Conservation (phyloP, 73 alveolate genomes). For the Tetrahymena elliotti region DNA sequence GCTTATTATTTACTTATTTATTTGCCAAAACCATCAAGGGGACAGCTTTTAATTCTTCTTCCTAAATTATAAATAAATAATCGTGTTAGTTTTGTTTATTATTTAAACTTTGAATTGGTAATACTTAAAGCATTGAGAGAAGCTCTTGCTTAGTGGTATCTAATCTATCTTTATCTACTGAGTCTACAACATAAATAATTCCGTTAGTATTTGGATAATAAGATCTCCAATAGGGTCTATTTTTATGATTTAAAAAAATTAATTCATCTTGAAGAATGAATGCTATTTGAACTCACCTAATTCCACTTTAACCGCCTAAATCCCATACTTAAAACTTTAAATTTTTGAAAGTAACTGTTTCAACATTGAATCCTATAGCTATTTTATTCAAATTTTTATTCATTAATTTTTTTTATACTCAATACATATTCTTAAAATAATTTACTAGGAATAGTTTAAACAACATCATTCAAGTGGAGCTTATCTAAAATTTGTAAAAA, state of each 20-base stretch:
- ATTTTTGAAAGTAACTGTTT: slow-evolving; percentile 67
- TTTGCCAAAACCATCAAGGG: slow-evolving; percentile 87
- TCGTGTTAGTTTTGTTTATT: neutral
- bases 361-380: slow-evolving; percentile 80
- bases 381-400: neutral
- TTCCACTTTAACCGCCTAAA: slow-evolving; percentile 72
- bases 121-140: neutral
- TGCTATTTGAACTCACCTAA: slow-evolving; percentile 22
- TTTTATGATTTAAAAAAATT: neutral
- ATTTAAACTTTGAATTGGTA: neutral
- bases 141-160: slow-evolving; percentile 83
- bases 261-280: neutral
- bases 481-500: slow-evolving; percentile 25
- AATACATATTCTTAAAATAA: neutral
- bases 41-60: slow-evolving; percentile 87
- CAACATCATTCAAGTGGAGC: slow-evolving; percentile 52
- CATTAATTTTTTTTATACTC: neutral
- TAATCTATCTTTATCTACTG: slow-evolving; percentile 83
- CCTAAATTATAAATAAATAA: slow-evolving; percentile 34
- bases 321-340: slow-evolving; percentile 75
- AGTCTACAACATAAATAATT: slow-evolving; percentile 79
- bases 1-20: slow-evolving; percentile 45
- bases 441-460: slow-evolving; percentile 60
- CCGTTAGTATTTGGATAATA: slow-evolving; percentile 80
- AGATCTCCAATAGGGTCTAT: slow-evolving; percentile 76